Evolutionary conservation across 2,329 filamentous ascomycete species (phyloP).

Genomic region (Paecilomyces formosus): DNA sequence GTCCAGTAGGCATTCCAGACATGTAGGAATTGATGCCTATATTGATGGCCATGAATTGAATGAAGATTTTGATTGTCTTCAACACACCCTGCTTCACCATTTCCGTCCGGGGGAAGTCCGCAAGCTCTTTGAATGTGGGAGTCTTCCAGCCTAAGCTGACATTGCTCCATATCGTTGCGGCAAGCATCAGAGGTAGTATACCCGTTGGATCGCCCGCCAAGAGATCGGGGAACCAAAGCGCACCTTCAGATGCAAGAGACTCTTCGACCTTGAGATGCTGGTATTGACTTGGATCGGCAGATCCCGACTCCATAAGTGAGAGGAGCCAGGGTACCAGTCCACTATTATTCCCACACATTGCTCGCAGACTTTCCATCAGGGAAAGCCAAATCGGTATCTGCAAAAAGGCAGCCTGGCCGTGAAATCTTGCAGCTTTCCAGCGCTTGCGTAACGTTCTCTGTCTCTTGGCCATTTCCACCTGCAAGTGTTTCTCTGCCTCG

Average conservation of each 20-base stretch:
- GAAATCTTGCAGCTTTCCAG: constrained; percentile 28
- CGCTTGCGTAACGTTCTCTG: constrained; percentile 21
- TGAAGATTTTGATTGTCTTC: constrained; percentile 18
- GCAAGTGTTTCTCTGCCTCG: constrained; percentile 9
- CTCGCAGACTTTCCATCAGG: constrained; percentile 41
- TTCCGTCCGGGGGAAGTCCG: constrained; percentile 19
- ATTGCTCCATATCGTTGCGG: constrained; percentile 43
- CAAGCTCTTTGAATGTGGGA: constrained; percentile 9
- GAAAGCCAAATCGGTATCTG: constrained; percentile 42
- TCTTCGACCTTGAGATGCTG: constrained; percentile 35
- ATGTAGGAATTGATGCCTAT: constrained; percentile 24
- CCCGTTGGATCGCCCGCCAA: constrained; percentile 45
- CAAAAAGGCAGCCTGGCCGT: constrained; percentile 23
- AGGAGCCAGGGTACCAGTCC: constrained; percentile 35
- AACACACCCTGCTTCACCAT: constrained; percentile 16
- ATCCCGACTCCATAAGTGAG: constrained; percentile 13
- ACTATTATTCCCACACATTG: constrained; percentile 37
- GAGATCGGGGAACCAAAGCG: constrained; percentile 55
- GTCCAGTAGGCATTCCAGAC: constrained; percentile 34
- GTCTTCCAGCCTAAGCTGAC: constrained; percentile 28
- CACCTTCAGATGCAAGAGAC: constrained; percentile 49
- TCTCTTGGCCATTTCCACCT: constrained; percentile 16
- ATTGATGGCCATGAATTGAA: constrained; percentile 33
- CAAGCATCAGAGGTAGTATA: constrained; percentile 43
- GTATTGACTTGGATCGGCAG: constrained; percentile 10